Evolutionary conservation across 2,329 filamentous ascomycete genomes (phyloP), one percentile per base, ranked within the genome.

Genomic region (Rutstroemia sp.): DNA sequence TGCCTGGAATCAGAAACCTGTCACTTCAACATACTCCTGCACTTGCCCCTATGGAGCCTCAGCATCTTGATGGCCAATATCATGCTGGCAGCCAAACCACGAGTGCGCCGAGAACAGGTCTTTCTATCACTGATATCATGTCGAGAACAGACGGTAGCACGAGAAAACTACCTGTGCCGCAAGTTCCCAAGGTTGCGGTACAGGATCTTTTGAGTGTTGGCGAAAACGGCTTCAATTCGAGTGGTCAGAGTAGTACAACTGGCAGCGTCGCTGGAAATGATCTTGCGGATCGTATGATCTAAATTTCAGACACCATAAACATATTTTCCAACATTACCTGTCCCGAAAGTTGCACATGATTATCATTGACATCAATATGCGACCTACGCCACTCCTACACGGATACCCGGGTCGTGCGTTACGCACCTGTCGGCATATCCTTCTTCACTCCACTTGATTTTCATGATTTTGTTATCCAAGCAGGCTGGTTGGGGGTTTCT

Each of bases 61-160:
- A 69, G 51, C 59, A 69, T 58, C 54, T 70, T 19, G 68, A 70
- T 45, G 66, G 65, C 5, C 67, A 65, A 61, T 68, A 67, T 48
- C 61, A 85, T 55, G 78, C 78, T 27, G 70, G 82, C 54, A 73
- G 77, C 48, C 77, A 80, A 62, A 73, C 80, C 3, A 64, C 63
- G 3, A 63, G 59, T 19, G 61, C 62, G n/a, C 54, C 78, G 62
- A 73, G 80, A 64, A 81, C 78, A 56, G 91, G 91, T 42, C 82
- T 95, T 57, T 88, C 90, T 41, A 86, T 97, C 65, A 88, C 86
- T 58, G 92, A 97, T 71, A 97, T 97, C 68, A 94, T 97, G 76
- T 90, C 87, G 68, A 86, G 87, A 64, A 82, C 90, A 1, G 92
- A 96, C 62, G 90, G 90, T 39, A 87, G 88, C 23, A 89, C 94